A percentile compares a stretch with the other conserved stretches of the same genome.
These are phyloP conservation scores for Pseudocercospora pini-densiflorae DNA, from an alignment of 2,329 filamentous ascomycete genomes.

Conservation along the genomic window DNA sequence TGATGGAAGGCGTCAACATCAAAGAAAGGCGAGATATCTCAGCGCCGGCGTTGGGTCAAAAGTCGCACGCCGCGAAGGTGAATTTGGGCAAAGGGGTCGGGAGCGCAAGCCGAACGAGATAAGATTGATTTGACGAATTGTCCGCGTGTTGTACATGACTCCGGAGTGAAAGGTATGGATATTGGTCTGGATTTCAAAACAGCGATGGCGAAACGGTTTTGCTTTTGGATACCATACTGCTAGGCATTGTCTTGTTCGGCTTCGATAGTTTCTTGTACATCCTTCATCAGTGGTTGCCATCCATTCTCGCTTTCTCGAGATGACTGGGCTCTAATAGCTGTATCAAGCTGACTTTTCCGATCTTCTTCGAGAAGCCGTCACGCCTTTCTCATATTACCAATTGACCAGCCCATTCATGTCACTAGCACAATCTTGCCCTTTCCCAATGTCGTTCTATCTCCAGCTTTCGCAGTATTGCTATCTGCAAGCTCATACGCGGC, in stretches of 20 bases:
- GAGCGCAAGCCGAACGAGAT: conserved; percentile 16
- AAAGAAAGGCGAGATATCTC: conserved; percentile 53
- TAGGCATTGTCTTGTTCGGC: not conserved
- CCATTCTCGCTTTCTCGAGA: not conserved
- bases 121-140: not conserved
- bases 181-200: not conserved
- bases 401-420: not conserved
- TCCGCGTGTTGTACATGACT: not conserved
- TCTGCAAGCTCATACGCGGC: not conserved
- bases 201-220: conserved; percentile 7
- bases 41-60: conserved; percentile 44
- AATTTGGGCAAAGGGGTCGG: conserved; percentile 15
- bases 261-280: not conserved
- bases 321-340: too few relatives aligned
- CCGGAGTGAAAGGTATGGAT: conserved; percentile 1
- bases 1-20: conserved; percentile 54
- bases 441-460: not conserved
- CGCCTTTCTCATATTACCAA: not conserved
- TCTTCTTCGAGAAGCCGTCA: too few relatives aligned
- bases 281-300: not conserved
- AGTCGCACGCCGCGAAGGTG: conserved; percentile 22
- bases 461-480: not conserved
- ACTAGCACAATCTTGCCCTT: not conserved
- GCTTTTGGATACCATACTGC: conserved; percentile 4
- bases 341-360: too few relatives aligned